These are phyloP conservation scores for Herpotrichia juniperi DNA, from an alignment of 2,329 filamentous ascomycete genomes.

Conservation along the genomic window DNA sequence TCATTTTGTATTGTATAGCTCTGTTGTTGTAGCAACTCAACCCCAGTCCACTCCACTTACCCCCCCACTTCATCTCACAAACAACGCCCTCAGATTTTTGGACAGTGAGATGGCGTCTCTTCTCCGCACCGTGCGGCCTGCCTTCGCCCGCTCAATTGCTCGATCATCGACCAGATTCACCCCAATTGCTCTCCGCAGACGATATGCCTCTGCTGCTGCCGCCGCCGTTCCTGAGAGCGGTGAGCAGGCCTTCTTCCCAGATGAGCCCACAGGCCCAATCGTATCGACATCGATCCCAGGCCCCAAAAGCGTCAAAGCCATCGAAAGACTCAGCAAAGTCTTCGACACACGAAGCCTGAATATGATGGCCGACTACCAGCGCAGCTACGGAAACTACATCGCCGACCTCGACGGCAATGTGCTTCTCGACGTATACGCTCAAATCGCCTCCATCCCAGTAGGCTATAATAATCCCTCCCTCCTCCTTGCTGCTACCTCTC, in stretches of 20 bases:
- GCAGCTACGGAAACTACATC: slow-evolving; percentile 75
- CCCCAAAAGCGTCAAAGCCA: slow-evolving; percentile 72
- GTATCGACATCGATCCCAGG: slow-evolving; percentile 72
- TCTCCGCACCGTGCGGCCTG: slow-evolving; percentile 33
- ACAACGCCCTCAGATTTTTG: background rate
- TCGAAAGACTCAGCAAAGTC: slow-evolving; percentile 74
- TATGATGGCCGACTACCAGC: slow-evolving; percentile 50
- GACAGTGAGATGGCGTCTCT: slow-evolving; percentile 34
- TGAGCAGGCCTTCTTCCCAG: slow-evolving; percentile 61
- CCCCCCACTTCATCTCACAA: background rate
- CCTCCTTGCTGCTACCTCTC: slow-evolving; percentile 70
- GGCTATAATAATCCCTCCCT: slow-evolving; percentile 90
- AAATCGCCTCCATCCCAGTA: slow-evolving; percentile 90
- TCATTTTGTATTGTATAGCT: background rate
- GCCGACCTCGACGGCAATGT: slow-evolving; percentile 74
- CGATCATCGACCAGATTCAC: slow-evolving; percentile 18
- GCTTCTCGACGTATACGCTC: slow-evolving; percentile 77
- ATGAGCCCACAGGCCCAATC: slow-evolving; percentile 63
- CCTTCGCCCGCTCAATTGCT: slow-evolving; percentile 21
- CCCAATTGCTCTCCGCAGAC: slow-evolving; percentile 28
- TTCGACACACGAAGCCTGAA: slow-evolving; percentile 88
- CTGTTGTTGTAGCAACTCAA: background rate
- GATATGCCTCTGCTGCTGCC: slow-evolving; percentile 38
- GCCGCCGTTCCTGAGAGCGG: slow-evolving; percentile 34
- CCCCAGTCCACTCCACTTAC: background rate